Evolutionary conservation across 352 stramenopile genomes (phyloP), one percentile per base, ranked within the genome.

Genomic region (Phytophthora cajani): DNA sequence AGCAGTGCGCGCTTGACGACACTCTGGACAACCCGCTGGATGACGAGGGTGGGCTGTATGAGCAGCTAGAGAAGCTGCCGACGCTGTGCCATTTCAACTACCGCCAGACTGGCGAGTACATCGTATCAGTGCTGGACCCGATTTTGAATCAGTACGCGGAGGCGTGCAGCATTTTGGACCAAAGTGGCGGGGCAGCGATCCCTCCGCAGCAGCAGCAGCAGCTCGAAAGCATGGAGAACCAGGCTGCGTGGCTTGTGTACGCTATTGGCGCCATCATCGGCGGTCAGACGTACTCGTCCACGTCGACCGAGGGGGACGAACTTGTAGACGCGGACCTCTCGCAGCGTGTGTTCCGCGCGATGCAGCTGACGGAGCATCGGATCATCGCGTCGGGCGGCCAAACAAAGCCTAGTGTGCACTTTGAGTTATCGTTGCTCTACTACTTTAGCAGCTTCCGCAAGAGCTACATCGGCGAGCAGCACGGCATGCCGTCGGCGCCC

Each of bases 21-120:
- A 88, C 89, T 1, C 76, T 99, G 46, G 97, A 99, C 54, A 98
- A 99, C 77, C 97, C 97, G 17, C 75, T 99, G 12, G 96, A 99
- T 54, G 95, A 99, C 64, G 96, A 99, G 75, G 98, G 96, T 25
- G 97, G 92, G 7, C 78, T 99, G 25, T 98, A 97, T 64, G 97
- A 99, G 65, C 97, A 99, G 73, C 82, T 99, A 66, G 97, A 99
- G 74, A 95, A 98, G 60, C 78, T 99, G 23, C 98, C 97, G 47
- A 97, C 96, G 17, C 95, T 99, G 69, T 98, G 94, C 65, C 89
- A 98, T 65, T 99, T 99, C 77, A 96, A 99, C 69, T 99, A 99
- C 73, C 88, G 84, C 57, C 75, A 87, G 33, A 88, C 98, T 14
- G 97, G 94, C 8, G 90, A 98, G 63, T 98, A 98, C 53, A 84